Conservation (phyloP, 2,329 filamentous ascomycete species). For the Parastagonospora avenae region DNA sequence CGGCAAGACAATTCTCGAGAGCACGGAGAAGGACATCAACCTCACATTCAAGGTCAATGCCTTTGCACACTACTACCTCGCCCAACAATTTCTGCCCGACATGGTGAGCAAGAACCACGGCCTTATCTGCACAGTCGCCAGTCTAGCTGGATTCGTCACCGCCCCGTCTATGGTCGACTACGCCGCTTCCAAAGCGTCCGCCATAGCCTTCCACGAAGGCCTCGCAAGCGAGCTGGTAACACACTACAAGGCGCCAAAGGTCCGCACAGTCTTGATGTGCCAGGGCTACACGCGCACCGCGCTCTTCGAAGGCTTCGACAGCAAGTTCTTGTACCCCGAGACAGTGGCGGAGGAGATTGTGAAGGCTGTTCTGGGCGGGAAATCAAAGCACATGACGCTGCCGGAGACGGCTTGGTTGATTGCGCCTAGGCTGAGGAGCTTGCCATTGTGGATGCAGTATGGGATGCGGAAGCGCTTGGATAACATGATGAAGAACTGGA, state of each 20-base stretch:
- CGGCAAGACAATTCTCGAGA: constrained; percentile 65
- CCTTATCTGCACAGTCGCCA: constrained; percentile 73
- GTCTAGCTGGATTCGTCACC: constrained; percentile 64
- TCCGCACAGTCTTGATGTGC: constrained; percentile 70
- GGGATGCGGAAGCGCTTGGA: constrained; percentile 52
- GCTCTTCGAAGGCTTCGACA: constrained; percentile 64
- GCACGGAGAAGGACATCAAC: constrained; percentile 63
- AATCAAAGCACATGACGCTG: constrained; percentile 62
- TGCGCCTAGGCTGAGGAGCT: constrained; percentile 49
- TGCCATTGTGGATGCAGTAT: constrained; percentile 69
- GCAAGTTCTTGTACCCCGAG: constrained; percentile 61
- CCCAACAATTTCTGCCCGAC: constrained; percentile 68
- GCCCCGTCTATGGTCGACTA: constrained; percentile 72
- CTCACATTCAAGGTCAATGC: constrained; percentile 75
- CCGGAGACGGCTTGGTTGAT: constrained; percentile 52
- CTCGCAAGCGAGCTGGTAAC: constrained; percentile 50
- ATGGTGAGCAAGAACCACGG: constrained; percentile 71
- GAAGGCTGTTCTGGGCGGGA: constrained; percentile 62
- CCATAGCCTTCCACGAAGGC: constrained; percentile 71
- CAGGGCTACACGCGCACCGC: constrained; percentile 66
- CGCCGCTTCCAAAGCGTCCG: constrained; percentile 67
- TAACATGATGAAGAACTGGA: constrained; percentile 43
- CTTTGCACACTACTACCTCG: constrained; percentile 69
- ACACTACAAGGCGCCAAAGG: constrained; percentile 65
- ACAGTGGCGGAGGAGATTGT: constrained; percentile 69